These are phyloP conservation scores for Camellia sinensis DNA, from an alignment of 148 eudicot species.

Conservation along the genomic window DNA sequence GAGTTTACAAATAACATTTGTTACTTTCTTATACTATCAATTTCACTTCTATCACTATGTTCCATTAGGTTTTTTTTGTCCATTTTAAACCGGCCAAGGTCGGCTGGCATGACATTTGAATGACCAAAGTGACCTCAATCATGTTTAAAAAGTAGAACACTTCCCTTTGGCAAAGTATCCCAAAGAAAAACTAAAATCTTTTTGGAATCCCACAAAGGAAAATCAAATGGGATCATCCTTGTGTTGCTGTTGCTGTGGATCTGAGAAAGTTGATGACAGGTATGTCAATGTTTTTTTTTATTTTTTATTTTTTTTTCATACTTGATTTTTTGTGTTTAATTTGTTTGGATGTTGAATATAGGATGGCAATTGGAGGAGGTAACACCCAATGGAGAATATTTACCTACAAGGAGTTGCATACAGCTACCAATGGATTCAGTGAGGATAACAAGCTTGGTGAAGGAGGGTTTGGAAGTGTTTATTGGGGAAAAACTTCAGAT, in stretches of 20 bases:
- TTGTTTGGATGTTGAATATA: constrained; percentile 2
- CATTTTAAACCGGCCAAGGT: constrained; percentile 22
- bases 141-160: neutral
- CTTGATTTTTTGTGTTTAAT: neutral
- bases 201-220: neutral
- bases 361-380: constrained; percentile 15
- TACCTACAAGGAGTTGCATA: constrained; percentile 49
- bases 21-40: neutral
- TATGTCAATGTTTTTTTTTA: constrained; percentile 7
- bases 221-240: constrained; percentile 32
- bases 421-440: constrained; percentile 48
- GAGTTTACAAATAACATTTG: neutral
- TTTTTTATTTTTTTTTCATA: neutral
- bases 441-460: constrained; percentile 53
- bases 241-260: constrained; percentile 31
- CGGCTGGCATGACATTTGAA: constrained; percentile 12
- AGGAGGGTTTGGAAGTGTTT: constrained; percentile 58
- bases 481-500: constrained; percentile 51
- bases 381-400: constrained; percentile 37
- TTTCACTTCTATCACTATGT: neutral
- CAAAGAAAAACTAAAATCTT: neutral
- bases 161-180: neutral
- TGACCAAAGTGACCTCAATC: neutral
- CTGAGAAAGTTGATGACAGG: constrained; percentile 32
- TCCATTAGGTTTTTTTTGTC: neutral